Evolutionary conservation across 495 filamentous ascomycete genomes (phyloP), one percentile per base, ranked within the genome.

Genomic region (Aspergillus baeticus): DNA sequence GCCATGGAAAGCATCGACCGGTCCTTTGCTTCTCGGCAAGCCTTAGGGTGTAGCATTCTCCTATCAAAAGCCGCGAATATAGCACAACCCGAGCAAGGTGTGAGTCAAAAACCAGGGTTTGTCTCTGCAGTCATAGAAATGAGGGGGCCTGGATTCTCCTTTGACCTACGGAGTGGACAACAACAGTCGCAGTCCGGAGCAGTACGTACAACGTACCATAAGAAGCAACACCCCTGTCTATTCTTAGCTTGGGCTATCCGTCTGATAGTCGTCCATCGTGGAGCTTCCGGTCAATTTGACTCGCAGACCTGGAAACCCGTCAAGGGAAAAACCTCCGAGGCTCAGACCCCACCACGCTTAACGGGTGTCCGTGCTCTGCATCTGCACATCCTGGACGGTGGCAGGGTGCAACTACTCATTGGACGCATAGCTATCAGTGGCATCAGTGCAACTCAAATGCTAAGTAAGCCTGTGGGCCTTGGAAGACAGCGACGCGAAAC

Each of bases 11-110:
- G 29, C 15, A 49, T 49, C 31, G 45, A 49, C 34, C 43, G 43
- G 43, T 46, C 43, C 43, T 46, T 47, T n/a, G 44, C 29, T 47
- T 34, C 44, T 47, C 2, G 29, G 44, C 44, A 47, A 34, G 29
- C 14, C 14, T 47, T 31, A 31, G 45, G 35, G 45, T 15, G n/a
- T 49, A 13, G 6, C 34, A 34, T 49, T 29, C 23, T 8, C 45
- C 45, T 49, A 49, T 49, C 45, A 49, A 8, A 22, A 13, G 10
- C 31, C 6, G 6, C 45, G 10, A 2, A 14, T 17, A 36, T 21
- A 49, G 17, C 45, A 49, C 45, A 20, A 35, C 36, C 31, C 45
- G 6, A 49, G 1, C 29, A 17, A 10, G 6, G 45, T 21, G 21
- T 17, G 8, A 18, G 7, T 17, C 31, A n/a, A 13, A 49, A 49